phyloP scores from a whole-genome alignment of 1,284 basidiomycete genomes.

The Melampsora americana region DNA sequence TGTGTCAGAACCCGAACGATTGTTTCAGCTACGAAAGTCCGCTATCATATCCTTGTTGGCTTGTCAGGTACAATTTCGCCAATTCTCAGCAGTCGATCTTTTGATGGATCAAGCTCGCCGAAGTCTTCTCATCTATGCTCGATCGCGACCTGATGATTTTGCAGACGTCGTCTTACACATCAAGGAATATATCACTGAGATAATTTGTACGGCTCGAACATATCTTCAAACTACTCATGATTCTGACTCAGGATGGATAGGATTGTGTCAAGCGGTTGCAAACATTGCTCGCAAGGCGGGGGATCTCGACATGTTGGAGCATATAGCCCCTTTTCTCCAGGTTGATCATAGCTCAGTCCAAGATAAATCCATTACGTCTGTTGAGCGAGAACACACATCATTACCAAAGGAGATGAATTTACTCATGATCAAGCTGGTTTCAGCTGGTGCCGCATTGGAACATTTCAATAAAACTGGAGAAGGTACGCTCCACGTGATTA shows the following conservation, averaged over 20 bases:
- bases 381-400: conserved; percentile 5
- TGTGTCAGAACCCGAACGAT: conserved; percentile 31
- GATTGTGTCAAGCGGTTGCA: conserved; percentile 34
- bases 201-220: conserved; percentile 24
- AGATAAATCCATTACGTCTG: background rate
- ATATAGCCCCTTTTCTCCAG: background rate
- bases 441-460: conserved; percentile 24
- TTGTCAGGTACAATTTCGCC: conserved; percentile 14
- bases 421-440: conserved; percentile 23
- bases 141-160: conserved; percentile 3
- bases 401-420: conserved; percentile 14
- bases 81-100: conserved; percentile 13
- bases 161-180: conserved; percentile 28
- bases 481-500: conserved; percentile 3
- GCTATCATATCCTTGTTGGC: conserved; percentile 21
- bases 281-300: conserved; percentile 38
- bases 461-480: conserved; percentile 23
- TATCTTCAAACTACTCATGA: conserved; percentile 17
- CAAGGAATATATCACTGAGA: conserved; percentile 25
- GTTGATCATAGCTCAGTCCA: background rate
- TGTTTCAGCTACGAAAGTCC: conserved; percentile 37
- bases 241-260: conserved; percentile 29
- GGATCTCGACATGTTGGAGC: conserved; percentile 29
- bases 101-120: conserved; percentile 40
- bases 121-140: conserved; percentile 33